Evolutionary conservation across 1,284 basidiomycete species (phyloP), one percentile per base, ranked within the genome.

Genomic region (Cryptococcus sp.): DNA sequence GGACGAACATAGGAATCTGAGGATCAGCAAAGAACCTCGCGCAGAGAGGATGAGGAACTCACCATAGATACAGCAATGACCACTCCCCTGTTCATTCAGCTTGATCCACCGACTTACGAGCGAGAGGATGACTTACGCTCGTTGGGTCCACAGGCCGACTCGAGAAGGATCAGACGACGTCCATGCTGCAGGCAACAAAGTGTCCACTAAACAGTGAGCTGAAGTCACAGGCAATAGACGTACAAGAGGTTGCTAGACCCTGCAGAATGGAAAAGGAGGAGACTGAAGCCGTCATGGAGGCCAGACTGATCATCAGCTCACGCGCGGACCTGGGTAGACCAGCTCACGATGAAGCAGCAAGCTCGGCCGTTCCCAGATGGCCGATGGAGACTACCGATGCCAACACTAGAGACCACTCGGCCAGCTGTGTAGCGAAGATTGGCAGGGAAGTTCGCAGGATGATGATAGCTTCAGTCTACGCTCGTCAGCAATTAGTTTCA

Each of bases 131-230:
- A 53, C 61, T 55, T 38, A 66, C 86, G 91, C 92, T 55, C 92
- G 78, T 68, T 93, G 89, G 9, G 86, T 77, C 91, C 91, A 94
- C 1, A 95, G 77, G 3, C 91, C 91, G 23, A 97, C 90, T 1
- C 89, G 77, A 10, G 84, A 77, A 0, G 90, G 91, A 35, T 86
- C 80, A 2, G 81, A 71, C 10, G 87, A 88, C 0, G 91, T 92
- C 86, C 90, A 97, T 2, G 92, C 89, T 21, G 86, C 81, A 0
- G 92, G 92, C 0, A 97, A 79, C 62, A 95, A 79, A 0, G 92
- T 91, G 63, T 97, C 92, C 24, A 97, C 63, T 66, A 50, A 21
- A 21, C 18, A 19, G 21, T 51, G 36, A 51, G 49, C 31, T 25
- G 11, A 21, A 45, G 28, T 34, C 19, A 2, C 11, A 21, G 26